Evolutionary conservation across 345 rosid genomes (phyloP).

Genomic region (Clausena lansium): DNA sequence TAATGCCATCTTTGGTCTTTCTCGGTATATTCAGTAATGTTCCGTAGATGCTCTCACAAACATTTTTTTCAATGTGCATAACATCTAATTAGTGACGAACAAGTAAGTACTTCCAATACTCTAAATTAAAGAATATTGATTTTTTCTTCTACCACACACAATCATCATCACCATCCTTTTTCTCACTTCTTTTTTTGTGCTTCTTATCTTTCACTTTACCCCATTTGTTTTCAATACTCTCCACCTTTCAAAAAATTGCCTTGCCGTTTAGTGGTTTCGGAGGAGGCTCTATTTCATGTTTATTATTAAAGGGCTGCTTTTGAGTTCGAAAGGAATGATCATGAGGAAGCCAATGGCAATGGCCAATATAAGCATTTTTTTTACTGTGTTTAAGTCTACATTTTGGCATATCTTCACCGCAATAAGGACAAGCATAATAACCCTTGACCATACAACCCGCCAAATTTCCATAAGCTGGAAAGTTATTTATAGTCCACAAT

Average conservation of each 20-base stretch:
- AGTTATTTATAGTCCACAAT: background rate
- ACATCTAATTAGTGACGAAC: background rate
- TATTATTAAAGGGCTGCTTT: background rate
- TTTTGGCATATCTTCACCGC: too few species aligned
- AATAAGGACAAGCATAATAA: background rate
- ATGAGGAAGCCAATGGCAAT: too few species aligned
- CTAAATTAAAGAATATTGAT: background rate
- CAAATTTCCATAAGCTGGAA: background rate
- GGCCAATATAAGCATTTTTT: too few species aligned
- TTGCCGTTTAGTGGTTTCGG: background rate
- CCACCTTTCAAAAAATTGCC: background rate
- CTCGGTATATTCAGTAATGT: background rate
- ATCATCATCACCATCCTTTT: background rate
- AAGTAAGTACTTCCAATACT: background rate
- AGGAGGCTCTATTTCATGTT: background rate
- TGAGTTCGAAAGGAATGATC: background rate
- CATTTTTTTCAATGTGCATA: background rate
- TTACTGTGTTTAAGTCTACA: too few species aligned
- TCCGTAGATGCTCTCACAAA: background rate
- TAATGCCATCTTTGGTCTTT: background rate
- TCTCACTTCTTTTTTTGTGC: too few species aligned
- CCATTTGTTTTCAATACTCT: background rate
- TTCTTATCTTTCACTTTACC: background rate
- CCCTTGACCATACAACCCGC: too few species aligned
- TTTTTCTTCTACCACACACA: background rate